These are phyloP conservation scores for Breviolum minutum DNA, from an alignment of 73 alveolate species.

Conservation along the genomic window DNA sequence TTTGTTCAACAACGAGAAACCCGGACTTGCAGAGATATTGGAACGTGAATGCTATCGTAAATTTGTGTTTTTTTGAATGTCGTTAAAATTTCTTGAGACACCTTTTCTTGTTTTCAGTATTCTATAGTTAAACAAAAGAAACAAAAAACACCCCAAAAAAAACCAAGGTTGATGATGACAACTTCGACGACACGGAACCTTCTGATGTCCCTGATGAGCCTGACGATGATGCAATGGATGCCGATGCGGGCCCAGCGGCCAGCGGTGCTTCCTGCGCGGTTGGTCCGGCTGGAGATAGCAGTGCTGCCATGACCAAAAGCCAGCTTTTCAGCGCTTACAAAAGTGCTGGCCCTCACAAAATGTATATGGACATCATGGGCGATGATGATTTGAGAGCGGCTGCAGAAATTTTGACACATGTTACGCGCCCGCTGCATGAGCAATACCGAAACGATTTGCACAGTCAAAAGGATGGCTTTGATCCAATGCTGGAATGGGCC, in stretches of 20 bases:
- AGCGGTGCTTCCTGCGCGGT: background rate
- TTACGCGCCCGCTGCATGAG: background rate
- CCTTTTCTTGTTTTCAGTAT: too few species aligned
- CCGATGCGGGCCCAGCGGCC: conserved; percentile 9
- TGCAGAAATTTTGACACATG: background rate
- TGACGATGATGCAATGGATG: background rate
- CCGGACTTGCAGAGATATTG: too few species aligned
- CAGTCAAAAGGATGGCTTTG: background rate
- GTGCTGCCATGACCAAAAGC: background rate
- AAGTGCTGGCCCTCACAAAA: background rate
- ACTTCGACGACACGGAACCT: background rate
- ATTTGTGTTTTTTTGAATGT: too few species aligned
- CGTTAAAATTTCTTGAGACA: too few species aligned
- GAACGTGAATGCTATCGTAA: too few species aligned
- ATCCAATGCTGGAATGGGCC: background rate
- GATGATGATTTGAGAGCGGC: background rate
- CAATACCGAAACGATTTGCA: background rate
- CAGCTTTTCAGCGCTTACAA: background rate
- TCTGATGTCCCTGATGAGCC: background rate
- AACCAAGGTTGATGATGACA: background rate
- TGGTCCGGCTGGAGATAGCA: too few species aligned
- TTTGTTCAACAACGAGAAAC: too few species aligned
- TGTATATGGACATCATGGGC: background rate
- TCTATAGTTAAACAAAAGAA: too few species aligned
- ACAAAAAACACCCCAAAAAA: too few species aligned